Evolutionary conservation across 495 filamentous ascomycete species (phyloP), one percentile per base, ranked within the genome.

Genomic region (Echria macrotheca): DNA sequence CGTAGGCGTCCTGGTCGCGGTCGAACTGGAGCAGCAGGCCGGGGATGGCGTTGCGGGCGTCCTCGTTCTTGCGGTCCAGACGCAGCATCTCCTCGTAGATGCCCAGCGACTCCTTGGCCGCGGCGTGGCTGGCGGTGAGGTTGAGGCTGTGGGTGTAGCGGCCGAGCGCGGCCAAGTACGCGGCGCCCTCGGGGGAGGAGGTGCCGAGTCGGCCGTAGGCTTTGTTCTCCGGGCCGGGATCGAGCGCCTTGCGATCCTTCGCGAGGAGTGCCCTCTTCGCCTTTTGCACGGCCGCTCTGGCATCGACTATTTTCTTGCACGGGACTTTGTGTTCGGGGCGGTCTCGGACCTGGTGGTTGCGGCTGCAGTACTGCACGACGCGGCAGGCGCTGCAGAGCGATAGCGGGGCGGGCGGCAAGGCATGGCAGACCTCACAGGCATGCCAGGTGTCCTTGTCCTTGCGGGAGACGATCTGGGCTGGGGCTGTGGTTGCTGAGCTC

Each of bases 1-100:
- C 40, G 40, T 28, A 44, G 1, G 40, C 40, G 10, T 44, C 40
- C 21, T 44, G 40, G 40, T 44, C 40, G 22, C 40, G 40, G 4
- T 28, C 40, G 22, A 44, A 25, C 4, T 25, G 40, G 1, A 44
- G 2, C 4, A 26, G 25, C 40, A 44, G 9, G 4, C 11, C 18
- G 5, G 40, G 18, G 12, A 44, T 28, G 10, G 11, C 22, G 1
- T 28, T 11, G 4, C 21, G 7, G 22, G 25, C 40, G 11, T 17
- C 18, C 5, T 11, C n/a, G 9, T 15, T 15, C 9, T 11, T 3
- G 6, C 35, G 35, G 2, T 28, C 25, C 1, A 44, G 40, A 1
- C 23, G 23, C 40, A 44, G 23, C 40, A 44, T 26, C 4, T 44
- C 40, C 11, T 12, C 9, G 22, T 24, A 11, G 40, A 26, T 12